phyloP scores from a whole-genome alignment of 1,139 yeast genomes.

The Candida freyschussii region DNA sequence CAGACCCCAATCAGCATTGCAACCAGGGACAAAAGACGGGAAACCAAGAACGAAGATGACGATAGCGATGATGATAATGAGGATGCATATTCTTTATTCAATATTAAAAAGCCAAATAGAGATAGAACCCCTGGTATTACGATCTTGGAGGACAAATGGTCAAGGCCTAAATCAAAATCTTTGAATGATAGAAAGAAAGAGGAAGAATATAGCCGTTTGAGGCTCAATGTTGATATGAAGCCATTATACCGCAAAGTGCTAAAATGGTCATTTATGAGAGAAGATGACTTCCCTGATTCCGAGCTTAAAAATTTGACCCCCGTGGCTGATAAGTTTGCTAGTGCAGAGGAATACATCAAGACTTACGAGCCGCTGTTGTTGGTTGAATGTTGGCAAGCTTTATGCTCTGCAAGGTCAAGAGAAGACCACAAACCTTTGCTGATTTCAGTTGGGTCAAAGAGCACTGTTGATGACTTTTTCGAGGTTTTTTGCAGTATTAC shows the following conservation, averaged over 20 bases:
- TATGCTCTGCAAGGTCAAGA: conserved; percentile 67
- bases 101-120: conserved; percentile 6
- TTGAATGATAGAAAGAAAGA: conserved; percentile 49
- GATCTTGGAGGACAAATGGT: conserved; percentile 27
- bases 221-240: conserved; percentile 73
- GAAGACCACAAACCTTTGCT: conserved; percentile 62
- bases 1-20: conserved; percentile 10
- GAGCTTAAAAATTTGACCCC: conserved; percentile 30
- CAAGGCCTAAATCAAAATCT: conserved; percentile 18
- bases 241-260: conserved; percentile 69
- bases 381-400: conserved; percentile 92
- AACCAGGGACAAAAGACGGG: conserved; percentile 9
- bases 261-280: conserved; percentile 69
- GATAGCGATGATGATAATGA: conserved; percentile 33
- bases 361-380: conserved; percentile 75
- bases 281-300: conserved; percentile 55
- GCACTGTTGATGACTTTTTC: conserved; percentile 80
- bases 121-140: conserved; percentile 24
- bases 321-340: conserved; percentile 44
- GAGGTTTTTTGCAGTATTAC: conserved; percentile 81
- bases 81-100: conserved; percentile 20
- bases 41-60: conserved; percentile 6
- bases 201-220: conserved; percentile 72
- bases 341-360: conserved; percentile 59
- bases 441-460: conserved; percentile 69